Conservation (phyloP, 2,329 filamentous ascomycete genomes). For the Talaromyces sp. region DNA sequence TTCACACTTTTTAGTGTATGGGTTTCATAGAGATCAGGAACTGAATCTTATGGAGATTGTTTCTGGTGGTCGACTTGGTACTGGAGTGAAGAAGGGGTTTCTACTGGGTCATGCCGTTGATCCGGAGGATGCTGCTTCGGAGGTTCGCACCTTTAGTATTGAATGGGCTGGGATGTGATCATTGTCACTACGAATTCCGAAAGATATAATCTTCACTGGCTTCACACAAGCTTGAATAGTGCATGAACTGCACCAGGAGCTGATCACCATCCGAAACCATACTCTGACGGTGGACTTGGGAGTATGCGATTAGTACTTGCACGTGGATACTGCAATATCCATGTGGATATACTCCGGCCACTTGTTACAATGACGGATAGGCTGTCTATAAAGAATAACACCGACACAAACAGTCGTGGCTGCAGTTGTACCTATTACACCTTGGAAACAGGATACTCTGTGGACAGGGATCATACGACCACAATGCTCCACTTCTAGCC, state of each 20-base stretch:
- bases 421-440: not conserved
- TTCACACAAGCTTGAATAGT: not conserved
- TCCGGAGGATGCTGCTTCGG: constrained; percentile 34
- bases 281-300: not conserved
- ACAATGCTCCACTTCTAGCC: not conserved
- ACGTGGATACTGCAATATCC: not conserved
- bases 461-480: not conserved
- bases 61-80: constrained; percentile 81
- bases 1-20: constrained; percentile 86
- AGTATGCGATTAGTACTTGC: not conserved
- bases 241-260: not conserved
- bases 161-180: constrained; percentile 91
- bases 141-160: constrained; percentile 73
- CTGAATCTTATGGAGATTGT: constrained; percentile 83
- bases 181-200: not conserved
- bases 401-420: not conserved
- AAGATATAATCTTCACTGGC: not conserved
- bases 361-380: not conserved
- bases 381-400: no score
- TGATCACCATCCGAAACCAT: not conserved
- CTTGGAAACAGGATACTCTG: not conserved
- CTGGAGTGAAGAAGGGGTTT: constrained; percentile 94
- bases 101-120: constrained; percentile 67
- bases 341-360: no score
- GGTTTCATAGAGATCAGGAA: constrained; percentile 81